phyloP scores from a whole-genome alignment of 1,284 basidiomycete species.

The Takashimella tepidaria region DNA sequence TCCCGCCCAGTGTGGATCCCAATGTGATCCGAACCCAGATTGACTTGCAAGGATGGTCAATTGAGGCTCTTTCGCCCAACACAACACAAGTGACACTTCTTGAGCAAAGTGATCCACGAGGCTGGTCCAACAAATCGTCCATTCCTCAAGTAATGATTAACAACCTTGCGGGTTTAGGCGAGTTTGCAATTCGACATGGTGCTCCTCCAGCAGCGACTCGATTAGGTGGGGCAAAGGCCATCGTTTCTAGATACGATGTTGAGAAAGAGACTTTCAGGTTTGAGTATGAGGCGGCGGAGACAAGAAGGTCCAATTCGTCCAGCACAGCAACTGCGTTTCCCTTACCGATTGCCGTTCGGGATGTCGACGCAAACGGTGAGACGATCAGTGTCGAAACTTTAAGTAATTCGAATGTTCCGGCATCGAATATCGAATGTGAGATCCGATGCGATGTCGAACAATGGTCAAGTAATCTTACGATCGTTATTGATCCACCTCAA shows the following conservation, averaged over 20 bases:
- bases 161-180: constrained; percentile 79
- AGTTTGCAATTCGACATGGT: constrained; percentile 90
- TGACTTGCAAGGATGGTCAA: constrained; percentile 93
- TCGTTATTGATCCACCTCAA: constrained; percentile 92
- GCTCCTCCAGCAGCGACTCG: constrained; percentile 86
- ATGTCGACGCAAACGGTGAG: constrained; percentile 13
- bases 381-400: constrained; percentile 22
- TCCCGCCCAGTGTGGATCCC: constrained; percentile 62
- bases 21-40: constrained; percentile 88
- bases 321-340: constrained; percentile 42
- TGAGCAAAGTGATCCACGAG: constrained; percentile 95
- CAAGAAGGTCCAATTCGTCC: constrained; percentile 51
- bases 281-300: constrained; percentile 71
- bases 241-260: constrained; percentile 75
- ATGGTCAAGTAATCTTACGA: constrained; percentile 81
- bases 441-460: constrained; percentile 88
- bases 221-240: constrained; percentile 68
- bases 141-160: constrained; percentile 88
- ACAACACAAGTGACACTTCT: constrained; percentile 91
- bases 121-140: constrained; percentile 92
- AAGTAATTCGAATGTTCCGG: constrained; percentile 6
- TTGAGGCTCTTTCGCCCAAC: constrained; percentile 90
- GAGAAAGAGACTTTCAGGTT: constrained; percentile 76
- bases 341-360: constrained; percentile 26
- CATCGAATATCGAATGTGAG: constrained; percentile 72